A percentile compares a stretch with the other conserved stretches of the same genome.
Conservation (phyloP, 2,329 filamentous ascomycete species). For the Epichloe elymi region DNA sequence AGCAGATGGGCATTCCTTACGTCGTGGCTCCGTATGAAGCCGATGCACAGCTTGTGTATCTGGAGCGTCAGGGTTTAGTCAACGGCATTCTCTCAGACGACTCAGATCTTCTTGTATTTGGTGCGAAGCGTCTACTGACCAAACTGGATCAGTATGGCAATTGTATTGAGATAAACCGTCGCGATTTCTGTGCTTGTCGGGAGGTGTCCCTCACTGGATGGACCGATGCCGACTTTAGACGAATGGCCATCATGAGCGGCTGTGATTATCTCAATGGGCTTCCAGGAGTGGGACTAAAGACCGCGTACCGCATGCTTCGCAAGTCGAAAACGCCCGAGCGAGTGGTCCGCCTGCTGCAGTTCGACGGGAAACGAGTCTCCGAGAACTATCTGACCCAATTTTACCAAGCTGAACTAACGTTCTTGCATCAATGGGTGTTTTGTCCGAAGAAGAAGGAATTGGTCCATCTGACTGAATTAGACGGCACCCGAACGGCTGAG, state of each 20-base stretch:
- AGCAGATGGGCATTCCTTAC: conserved; percentile 66
- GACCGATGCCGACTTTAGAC: conserved; percentile 81
- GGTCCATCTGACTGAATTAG: conserved; percentile 60
- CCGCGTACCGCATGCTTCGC: conserved; percentile 77
- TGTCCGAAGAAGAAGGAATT: conserved; percentile 60
- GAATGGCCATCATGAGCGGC: conserved; percentile 92
- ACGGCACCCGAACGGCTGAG: conserved; percentile 47
- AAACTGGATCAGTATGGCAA: conserved; percentile 92
- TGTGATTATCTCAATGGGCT: conserved; percentile 91
- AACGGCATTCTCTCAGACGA: conserved; percentile 89
- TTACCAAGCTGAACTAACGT: conserved; percentile 78
- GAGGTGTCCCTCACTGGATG: conserved; percentile 86
- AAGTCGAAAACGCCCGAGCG: conserved; percentile 82
- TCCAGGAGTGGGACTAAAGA: conserved; percentile 79
- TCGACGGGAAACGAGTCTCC: conserved; percentile 80
- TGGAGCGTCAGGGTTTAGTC: conserved; percentile 75
- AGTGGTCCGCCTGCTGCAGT: conserved; percentile 69
- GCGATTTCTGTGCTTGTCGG: conserved; percentile 76
- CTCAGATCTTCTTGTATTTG: conserved; percentile 91
- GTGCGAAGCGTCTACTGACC: conserved; percentile 77
- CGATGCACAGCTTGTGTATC: conserved; percentile 89
- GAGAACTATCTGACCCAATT: conserved; percentile 71
- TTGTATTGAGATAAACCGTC: conserved; percentile 80
- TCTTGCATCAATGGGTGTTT: conserved; percentile 88
- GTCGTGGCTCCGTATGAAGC: conserved; percentile 95